Evolutionary conservation across 2,329 filamentous ascomycete species (phyloP).

Genomic region (Epichloe uncinata): DNA sequence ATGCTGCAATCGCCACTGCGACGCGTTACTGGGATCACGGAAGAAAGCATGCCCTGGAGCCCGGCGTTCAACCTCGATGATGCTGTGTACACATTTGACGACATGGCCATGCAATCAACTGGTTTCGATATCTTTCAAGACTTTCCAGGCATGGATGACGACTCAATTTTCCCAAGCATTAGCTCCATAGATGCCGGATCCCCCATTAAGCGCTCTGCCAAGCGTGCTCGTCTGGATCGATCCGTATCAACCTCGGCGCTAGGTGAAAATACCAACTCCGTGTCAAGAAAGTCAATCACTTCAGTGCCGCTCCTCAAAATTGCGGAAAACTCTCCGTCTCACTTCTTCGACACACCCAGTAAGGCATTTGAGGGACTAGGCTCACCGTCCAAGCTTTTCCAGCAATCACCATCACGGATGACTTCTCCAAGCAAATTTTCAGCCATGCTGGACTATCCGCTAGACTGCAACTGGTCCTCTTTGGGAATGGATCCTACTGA

Average conservation of each 20-base stretch:
- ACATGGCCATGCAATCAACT: slow-evolving; percentile 33
- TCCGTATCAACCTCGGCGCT: slow-evolving; percentile 49
- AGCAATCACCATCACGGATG: slow-evolving; percentile 20
- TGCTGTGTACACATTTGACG: slow-evolving; percentile 32
- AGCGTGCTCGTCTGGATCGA: slow-evolving; percentile 49
- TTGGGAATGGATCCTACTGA: slow-evolving; percentile 25
- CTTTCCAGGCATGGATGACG: slow-evolving; percentile 15
- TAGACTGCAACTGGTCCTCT: slow-evolving; percentile 26
- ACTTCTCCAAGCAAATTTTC: slow-evolving; percentile 39
- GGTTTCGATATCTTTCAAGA: slow-evolving; percentile 52
- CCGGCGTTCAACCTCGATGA: slow-evolving; percentile 55
- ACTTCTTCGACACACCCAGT: slow-evolving; percentile 40
- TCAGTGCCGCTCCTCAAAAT: slow-evolving; percentile 38
- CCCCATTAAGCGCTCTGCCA: slow-evolving; percentile 47
- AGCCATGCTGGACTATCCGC: slow-evolving; percentile 19
- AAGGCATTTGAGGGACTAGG: slow-evolving; percentile 41
- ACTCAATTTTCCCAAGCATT: slow-evolving; percentile 23
- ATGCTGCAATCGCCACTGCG: slow-evolving; percentile 66
- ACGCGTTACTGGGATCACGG: slow-evolving; percentile 30
- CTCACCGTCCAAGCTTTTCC: slow-evolving; percentile 40
- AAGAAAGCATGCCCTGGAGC: slow-evolving; percentile 44
- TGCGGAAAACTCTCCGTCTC: slow-evolving; percentile 25
- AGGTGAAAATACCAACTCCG: slow-evolving; percentile 43
- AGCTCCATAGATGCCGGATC: slow-evolving; percentile 43
- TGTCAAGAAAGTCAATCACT: slow-evolving; percentile 36